Evolutionary conservation across 129 eudicot genomes (phyloP).

Genomic region (Cynara cardunculus): DNA sequence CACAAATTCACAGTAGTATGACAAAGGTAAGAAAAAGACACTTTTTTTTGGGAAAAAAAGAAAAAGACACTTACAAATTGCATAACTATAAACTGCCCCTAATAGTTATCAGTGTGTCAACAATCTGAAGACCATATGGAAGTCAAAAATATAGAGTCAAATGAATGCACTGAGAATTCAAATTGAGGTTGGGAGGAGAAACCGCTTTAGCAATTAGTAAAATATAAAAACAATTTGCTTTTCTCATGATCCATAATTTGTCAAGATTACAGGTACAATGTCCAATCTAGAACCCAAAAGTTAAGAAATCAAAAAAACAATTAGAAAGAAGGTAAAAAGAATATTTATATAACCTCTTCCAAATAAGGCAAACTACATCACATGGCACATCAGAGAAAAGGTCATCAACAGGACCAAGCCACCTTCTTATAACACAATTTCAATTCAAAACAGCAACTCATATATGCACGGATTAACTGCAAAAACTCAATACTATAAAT

Average conservation of each 20-base stretch:
- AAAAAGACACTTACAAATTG: not conserved
- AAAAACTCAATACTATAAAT: not conserved
- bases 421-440: not conserved
- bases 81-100: not conserved
- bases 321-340: not conserved
- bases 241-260: not conserved
- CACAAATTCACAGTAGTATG: not conserved
- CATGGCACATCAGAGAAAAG: not conserved
- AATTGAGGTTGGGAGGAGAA: not conserved
- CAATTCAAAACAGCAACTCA: not conserved
- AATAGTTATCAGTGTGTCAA: not conserved
- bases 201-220: not conserved
- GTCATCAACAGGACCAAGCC: not conserved
- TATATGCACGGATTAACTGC: not conserved
- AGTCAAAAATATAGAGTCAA: not conserved
- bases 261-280: not conserved
- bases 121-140: not conserved
- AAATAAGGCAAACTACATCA: not conserved
- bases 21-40: not conserved
- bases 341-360: not conserved
- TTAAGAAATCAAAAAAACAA: not conserved
- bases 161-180: not conserved
- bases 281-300: not conserved
- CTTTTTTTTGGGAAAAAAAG: too few relatives aligned
- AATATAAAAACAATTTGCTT: not conserved